phyloP scores from a whole-genome alignment of 2,329 filamentous ascomycete genomes.

The Cladophialophora carrionii region DNA sequence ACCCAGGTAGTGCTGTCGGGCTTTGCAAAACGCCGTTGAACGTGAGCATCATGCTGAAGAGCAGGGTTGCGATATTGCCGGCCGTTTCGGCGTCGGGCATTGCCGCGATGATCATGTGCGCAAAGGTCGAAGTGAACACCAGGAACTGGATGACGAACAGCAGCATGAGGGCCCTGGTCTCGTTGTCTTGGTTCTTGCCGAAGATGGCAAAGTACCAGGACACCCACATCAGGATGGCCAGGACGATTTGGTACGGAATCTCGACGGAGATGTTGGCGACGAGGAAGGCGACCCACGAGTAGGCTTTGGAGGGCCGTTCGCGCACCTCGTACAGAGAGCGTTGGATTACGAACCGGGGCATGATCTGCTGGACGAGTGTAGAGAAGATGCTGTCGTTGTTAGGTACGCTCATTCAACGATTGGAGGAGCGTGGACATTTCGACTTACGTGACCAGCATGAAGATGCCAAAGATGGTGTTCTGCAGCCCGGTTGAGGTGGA shows the following conservation, averaged over 20 bases:
- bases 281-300: slow-evolving; percentile 72
- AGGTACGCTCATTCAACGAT: neutral
- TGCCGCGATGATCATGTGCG: slow-evolving; percentile 78
- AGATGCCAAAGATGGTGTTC: slow-evolving; percentile 71
- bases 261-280: slow-evolving; percentile 70
- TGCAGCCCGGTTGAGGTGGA: slow-evolving; percentile 68
- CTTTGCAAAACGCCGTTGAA: slow-evolving; percentile 73
- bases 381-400: slow-evolving; percentile 56
- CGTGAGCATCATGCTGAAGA: slow-evolving; percentile 72
- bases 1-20: slow-evolving; percentile 62
- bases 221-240: slow-evolving; percentile 67
- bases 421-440: neutral
- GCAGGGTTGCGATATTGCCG: slow-evolving; percentile 73
- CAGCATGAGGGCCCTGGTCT: slow-evolving; percentile 42
- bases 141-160: slow-evolving; percentile 75
- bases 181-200: slow-evolving; percentile 60
- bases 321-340: slow-evolving; percentile 69
- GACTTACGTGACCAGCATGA: slow-evolving; percentile 62
- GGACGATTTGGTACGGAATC: slow-evolving; percentile 69
- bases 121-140: slow-evolving; percentile 72
- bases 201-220: slow-evolving; percentile 76
- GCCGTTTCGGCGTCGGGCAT: slow-evolving; percentile 69
- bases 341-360: slow-evolving; percentile 69
- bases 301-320: slow-evolving; percentile 72
- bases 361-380: slow-evolving; percentile 50